Percentiles rank a stretch among this genome's conserved stretches.
Evolutionary conservation across 2,329 filamentous ascomycete species (phyloP).

Genomic region (Ceratocystis cacaofunesta): DNA sequence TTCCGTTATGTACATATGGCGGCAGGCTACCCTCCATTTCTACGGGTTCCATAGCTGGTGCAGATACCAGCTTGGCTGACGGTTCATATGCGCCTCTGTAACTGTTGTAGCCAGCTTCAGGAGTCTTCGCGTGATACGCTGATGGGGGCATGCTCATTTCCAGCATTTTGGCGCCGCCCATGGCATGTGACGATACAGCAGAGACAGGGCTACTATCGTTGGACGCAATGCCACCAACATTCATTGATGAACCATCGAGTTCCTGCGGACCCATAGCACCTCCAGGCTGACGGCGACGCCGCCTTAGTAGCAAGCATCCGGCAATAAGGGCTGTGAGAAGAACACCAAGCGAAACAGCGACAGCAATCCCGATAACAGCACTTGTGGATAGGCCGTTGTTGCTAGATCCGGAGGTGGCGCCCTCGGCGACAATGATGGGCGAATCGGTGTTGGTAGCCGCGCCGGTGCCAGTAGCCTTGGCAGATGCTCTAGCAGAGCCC

Average conservation of each 20-base stretch:
- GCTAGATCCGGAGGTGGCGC: slow-evolving; percentile 4
- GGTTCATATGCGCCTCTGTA: slow-evolving; percentile 15
- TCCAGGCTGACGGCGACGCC: slow-evolving; percentile 2
- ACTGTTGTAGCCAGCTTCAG: slow-evolving; percentile 7
- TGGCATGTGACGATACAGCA: not conserved
- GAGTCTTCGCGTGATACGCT: slow-evolving; percentile 10
- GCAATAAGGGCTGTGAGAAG: slow-evolving; percentile 8
- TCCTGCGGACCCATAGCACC: not conserved
- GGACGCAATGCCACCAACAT: not conserved
- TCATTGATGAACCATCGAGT: slow-evolving; percentile 2
- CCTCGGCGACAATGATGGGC: not conserved
- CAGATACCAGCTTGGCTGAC: slow-evolving; percentile 12
- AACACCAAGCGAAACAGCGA: slow-evolving; percentile 18
- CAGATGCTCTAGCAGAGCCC: not conserved
- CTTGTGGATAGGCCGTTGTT: slow-evolving; percentile 12
- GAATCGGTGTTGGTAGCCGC: slow-evolving; percentile 4
- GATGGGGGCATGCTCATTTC: slow-evolving; percentile 14
- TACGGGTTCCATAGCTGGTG: slow-evolving; percentile 16
- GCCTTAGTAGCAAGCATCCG: slow-evolving; percentile 13
- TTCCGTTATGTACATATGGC: slow-evolving; percentile 7
- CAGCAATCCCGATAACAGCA: slow-evolving; percentile 18
- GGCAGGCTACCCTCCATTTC: slow-evolving; percentile 16
- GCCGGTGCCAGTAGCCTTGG: not conserved
- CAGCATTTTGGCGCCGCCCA: slow-evolving; percentile 3
- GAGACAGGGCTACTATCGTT: not conserved